phyloP scores from a whole-genome alignment of 805 yeast genomes.

The Ogataea philodendri region DNA sequence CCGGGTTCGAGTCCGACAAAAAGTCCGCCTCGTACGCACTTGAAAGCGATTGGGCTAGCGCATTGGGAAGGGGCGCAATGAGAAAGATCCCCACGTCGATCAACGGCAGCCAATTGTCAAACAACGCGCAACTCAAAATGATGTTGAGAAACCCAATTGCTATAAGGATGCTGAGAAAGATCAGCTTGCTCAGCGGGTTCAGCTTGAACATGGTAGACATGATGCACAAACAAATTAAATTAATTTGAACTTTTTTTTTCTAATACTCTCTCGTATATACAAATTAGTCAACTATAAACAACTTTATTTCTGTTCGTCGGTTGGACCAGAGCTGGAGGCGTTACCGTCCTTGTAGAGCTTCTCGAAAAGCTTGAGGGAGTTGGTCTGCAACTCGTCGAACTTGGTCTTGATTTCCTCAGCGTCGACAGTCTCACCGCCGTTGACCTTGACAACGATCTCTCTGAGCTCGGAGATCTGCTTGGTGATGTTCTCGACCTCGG shows the following conservation, averaged over 20 bases:
- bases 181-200: constrained; percentile 71
- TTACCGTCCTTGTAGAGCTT: constrained; percentile 49
- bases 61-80: constrained; percentile 38
- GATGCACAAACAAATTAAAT: too few relatives aligned
- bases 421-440: constrained; percentile 50
- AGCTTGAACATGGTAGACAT: constrained; percentile 23
- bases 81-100: constrained; percentile 47
- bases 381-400: constrained; percentile 72
- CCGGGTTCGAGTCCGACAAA: constrained; percentile 26
- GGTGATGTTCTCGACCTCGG: constrained; percentile 48
- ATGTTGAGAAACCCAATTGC: constrained; percentile 89
- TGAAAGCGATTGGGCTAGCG: constrained; percentile 26
- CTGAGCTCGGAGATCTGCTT: constrained; percentile 57
- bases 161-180: constrained; percentile 68
- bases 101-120: constrained; percentile 87
- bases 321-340: constrained; percentile 12
- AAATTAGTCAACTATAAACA: constrained; percentile 14
- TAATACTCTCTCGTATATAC: constrained; percentile 10
- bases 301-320: constrained; percentile 19
- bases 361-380: constrained; percentile 74
- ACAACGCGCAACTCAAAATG: constrained; percentile 81
- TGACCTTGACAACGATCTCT: constrained; percentile 61
- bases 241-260: constrained; percentile 1
- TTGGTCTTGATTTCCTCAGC: constrained; percentile 61
- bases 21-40: constrained; percentile 32